Evolutionary conservation across 768 basidiomycete species (phyloP), one percentile per base, ranked within the genome.

Genomic region (Suillus bovinus): DNA sequence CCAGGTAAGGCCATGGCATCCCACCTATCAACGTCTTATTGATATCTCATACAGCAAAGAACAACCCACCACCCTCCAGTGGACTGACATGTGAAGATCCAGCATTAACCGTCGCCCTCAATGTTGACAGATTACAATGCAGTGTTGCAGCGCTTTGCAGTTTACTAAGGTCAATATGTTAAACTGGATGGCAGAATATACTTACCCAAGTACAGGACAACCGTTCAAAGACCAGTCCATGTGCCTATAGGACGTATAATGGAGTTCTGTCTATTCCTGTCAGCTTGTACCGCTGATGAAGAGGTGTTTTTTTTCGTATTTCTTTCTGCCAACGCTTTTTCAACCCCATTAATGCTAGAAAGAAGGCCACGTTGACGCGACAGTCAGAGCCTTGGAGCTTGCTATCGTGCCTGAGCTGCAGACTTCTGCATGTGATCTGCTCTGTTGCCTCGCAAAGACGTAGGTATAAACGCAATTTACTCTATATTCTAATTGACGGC

Each of bases 221-320:
- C 80, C 3, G 78, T 80, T 2, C 78, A 81, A 49, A 84, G 92
- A 10, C 85, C 89, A 20, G 85, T 94, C 0, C 80, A 82, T 64
- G 69, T 94, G 10, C 91, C 93, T 1, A 67, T 91, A n/a, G 92
- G 90, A 5, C 70, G 78, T 42, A 67, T 93, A 20, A 78, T 82
- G 14, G 79, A 81, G 49, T 81, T 93, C 36, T 78, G 80, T 29
- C 69, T 77, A 29, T 79, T 82, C 10, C 76, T 93, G 20, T 67
- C 86, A 69, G 75, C 70, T 72, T 84, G 74, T 46, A 79, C 80
- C 11, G 67, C 58, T 20, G 82, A 87, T 11, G 84, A 83, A 22
- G 74, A 78, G 69, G 83, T 82, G 77, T 69, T 82, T 80, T 3
- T 54, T 63, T 61, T 38, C n/a, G 36, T 34, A 41, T 53, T 63